These are phyloP conservation scores for Phytopythium mirpurense DNA, from an alignment of 352 stramenopile genomes.

Conservation along the genomic window DNA sequence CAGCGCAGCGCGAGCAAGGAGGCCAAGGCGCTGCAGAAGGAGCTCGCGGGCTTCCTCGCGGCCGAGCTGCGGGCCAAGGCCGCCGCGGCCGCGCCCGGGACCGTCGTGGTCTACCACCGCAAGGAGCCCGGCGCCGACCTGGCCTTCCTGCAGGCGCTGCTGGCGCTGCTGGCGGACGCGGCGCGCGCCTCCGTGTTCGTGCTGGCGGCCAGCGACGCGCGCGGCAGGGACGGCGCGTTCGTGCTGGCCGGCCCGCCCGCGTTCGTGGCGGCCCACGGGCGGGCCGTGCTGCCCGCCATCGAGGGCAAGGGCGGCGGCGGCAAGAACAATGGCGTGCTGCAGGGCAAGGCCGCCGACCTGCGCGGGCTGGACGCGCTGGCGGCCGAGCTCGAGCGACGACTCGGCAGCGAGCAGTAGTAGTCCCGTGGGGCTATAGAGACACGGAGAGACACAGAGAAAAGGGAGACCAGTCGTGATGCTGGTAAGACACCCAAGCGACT, in stretches of 20 bases:
- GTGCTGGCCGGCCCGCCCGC: conserved; percentile 50
- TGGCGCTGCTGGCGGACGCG: conserved; percentile 36
- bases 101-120: conserved; percentile 52
- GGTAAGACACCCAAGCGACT: no score
- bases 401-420: no score
- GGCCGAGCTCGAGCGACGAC: conserved; percentile 30
- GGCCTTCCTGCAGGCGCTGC: conserved; percentile 62
- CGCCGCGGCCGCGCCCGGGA: conserved; percentile 4
- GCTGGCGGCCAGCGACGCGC: conserved; percentile 42
- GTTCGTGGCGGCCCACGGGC: conserved; percentile 55
- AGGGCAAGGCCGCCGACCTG: conserved; percentile 70
- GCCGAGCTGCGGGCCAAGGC: conserved; percentile 30
- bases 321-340: conserved; percentile 69
- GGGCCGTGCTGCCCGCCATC: conserved; percentile 48
- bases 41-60: conserved; percentile 50
- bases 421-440: no score
- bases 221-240: conserved; percentile 50
- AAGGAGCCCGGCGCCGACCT: conserved; percentile 39
- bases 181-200: conserved; percentile 35
- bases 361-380: conserved; percentile 38
- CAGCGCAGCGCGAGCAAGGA: conserved; percentile 58
- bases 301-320: conserved; percentile 70
- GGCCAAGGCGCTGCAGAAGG: conserved; percentile 67
- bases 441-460: no score
- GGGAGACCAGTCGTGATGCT: no score